Evolutionary conservation across 371 early-diverging fungal species (phyloP).

Genomic region (Circinella minor): DNA sequence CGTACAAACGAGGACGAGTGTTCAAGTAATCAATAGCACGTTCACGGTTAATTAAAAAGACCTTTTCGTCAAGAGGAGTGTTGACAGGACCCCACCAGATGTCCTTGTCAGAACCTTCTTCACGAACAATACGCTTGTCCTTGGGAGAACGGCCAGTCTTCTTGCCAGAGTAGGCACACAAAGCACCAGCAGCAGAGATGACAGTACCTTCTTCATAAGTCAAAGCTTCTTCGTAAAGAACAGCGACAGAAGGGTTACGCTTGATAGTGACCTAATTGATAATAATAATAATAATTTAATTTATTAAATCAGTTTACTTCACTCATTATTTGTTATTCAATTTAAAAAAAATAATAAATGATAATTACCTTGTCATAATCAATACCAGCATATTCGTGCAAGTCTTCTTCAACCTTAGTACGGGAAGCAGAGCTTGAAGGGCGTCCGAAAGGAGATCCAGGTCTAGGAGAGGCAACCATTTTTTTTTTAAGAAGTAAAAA

Average conservation of each 20-base stretch:
- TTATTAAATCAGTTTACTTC: no score
- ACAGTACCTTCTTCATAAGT: constrained; percentile 86
- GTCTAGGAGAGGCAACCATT: constrained; percentile 28
- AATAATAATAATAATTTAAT: no score
- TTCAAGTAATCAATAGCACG: constrained; percentile 96
- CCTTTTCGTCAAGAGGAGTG: constrained; percentile 83
- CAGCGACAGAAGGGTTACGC: constrained; percentile 78
- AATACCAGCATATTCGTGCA: constrained; percentile 52
- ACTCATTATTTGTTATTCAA: no score
- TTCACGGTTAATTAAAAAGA: constrained; percentile 95
- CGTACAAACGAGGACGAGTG: constrained; percentile 92
- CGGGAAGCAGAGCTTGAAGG: constrained; percentile 42
- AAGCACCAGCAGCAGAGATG: constrained; percentile 89
- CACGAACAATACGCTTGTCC: constrained; percentile 98
- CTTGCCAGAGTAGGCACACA: constrained; percentile 88
- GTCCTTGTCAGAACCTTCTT: constrained; percentile 76
- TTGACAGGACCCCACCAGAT: constrained; percentile 99
- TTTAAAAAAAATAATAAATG: not conserved
- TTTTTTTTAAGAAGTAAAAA: not conserved
- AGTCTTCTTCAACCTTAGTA: constrained; percentile 56
- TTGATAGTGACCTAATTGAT: constrained; percentile 54
- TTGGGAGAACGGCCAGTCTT: constrained; percentile 90
- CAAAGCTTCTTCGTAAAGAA: constrained; percentile 95
- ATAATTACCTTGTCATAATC: constrained; percentile 51
- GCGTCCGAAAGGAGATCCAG: constrained; percentile 38